Base-by-base conservation (phyloP, 441 rosid species). In the Pelargonium australe region DNA sequence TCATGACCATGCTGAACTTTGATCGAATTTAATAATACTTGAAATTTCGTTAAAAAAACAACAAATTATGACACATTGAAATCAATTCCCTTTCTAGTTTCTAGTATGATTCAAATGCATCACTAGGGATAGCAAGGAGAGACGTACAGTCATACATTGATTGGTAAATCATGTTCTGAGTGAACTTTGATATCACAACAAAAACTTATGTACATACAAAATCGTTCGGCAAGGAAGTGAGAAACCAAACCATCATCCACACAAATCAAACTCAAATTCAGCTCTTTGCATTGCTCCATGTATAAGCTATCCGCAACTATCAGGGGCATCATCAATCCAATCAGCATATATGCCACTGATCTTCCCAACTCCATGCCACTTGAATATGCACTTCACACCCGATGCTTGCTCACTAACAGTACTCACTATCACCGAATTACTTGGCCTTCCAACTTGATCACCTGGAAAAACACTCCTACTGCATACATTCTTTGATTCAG, bases 281-380 rank as follows among this genome's bases (percentile, higher is more conserved):
- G 47, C 19, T 65, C 28, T 5, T 14, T 13, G 47, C 53, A 57
- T 66, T 14, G 4, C 37, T 4, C 14, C 67, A 34, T 34, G 5
- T 34, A 34, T 34, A 3, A 34, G 40, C 40, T 34, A 34, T 34
- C 40, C 40, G 40, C 40, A 34, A 34, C 40, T 34, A 34, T 34
- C 7, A 34, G 14, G 58, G 44, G 19, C 14, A 65, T 65, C 70
- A 61, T 63, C 72, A 66, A 73, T 72, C 80, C 80, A 80, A 67
- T 79, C 82, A 25, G 78, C 78, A 68, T 79, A 73, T 9, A 76
- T 73, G 47, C 75, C 80, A 20, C 20, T 28, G 11, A 65, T 45
- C 72, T 76, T 73, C 61, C 61, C 5, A 2, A 65, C 6, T 65
- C 13, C 53, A 73, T 68, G 63, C 61, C 51, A 4, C 62, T 64